phyloP scores from a whole-genome alignment of 306 rosid species.

The Herpetospermum pedunculosum region DNA sequence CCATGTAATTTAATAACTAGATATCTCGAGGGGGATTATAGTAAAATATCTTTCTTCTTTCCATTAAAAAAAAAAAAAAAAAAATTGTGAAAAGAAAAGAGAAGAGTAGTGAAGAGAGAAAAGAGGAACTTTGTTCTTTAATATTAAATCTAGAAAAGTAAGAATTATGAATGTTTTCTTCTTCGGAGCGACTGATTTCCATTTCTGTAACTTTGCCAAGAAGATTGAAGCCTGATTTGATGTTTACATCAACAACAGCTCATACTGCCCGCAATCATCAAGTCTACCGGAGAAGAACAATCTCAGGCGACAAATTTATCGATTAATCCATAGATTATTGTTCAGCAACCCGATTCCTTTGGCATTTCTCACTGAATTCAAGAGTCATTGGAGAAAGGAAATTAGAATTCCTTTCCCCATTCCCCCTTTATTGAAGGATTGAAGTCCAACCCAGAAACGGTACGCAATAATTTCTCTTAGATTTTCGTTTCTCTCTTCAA shows the following conservation, averaged over 20 bases:
- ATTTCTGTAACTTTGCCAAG: neutral
- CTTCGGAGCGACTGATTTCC: neutral
- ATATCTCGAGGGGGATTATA: neutral
- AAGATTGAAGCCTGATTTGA: neutral
- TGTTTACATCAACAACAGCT: neutral
- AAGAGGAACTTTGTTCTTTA: neutral
- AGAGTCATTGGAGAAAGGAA: neutral
- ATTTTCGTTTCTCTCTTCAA: constrained; percentile 8
- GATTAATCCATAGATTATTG: neutral
- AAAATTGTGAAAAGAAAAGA: too few species aligned
- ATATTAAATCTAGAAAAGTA: neutral
- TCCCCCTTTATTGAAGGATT: neutral
- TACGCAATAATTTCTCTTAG: neutral
- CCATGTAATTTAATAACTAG: neutral
- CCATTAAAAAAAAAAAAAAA: neutral
- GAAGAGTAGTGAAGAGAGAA: too few species aligned
- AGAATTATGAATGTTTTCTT: constrained; percentile 1
- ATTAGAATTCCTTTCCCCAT: neutral
- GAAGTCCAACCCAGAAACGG: neutral
- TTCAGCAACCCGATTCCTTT: neutral
- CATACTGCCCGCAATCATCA: neutral
- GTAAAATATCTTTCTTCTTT: neutral
- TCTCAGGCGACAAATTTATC: neutral
- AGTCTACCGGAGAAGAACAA: neutral
- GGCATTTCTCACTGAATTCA: neutral